Evolutionary conservation across 176 grass and related monocot species (phyloP), one percentile per base, ranked within the genome.

Genomic region (Dactylis glomerata): DNA sequence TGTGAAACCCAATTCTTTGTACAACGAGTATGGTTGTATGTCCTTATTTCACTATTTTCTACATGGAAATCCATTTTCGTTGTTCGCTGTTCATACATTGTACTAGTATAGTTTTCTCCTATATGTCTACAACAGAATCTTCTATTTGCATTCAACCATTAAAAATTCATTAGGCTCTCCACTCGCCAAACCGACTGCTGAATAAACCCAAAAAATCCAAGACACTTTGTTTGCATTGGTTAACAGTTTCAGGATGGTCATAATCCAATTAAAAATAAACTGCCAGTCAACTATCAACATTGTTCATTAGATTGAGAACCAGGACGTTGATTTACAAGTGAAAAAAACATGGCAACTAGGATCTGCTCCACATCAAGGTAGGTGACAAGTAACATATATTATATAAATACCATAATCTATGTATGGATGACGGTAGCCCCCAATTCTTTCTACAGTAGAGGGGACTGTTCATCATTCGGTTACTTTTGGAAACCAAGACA

Each of bases 361-460:
- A 75, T 81, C 37, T 77, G 12, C 24, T 81, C 14, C 51, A 14
- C 54, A 42, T 26, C 63, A 58, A 74, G 41, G 31, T 37, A 70
- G 13, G 8, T 44, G 44, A 16, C 4, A 83, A 55, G 63, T 73
- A 55, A 45, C 24, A 44, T 32, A 36, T 19, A 9, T 17, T 17
- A 34, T 24, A 47, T 22, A 19, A 17, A 73, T 79, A 63, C 10
- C 47, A 30, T 22, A 3, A 41, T 36, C 7, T 12, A 79, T 90
- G 84, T 87, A 87, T 40, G 67, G 36, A 83, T 50, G 66, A 90
- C 73, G 82, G 89, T 91, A 94, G 87, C 84, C 89, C 92, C 85
- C 92, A 87, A 83, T 84, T 87, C 66, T 89, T 91, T 85, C 92
- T 94, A 82, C 31, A 61, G 82, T 74, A 88, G 57, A 89, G 89